These are phyloP conservation scores for Trichoderma sp. DNA, from an alignment of 2,329 filamentous ascomycete genomes.

Conservation along the genomic window DNA sequence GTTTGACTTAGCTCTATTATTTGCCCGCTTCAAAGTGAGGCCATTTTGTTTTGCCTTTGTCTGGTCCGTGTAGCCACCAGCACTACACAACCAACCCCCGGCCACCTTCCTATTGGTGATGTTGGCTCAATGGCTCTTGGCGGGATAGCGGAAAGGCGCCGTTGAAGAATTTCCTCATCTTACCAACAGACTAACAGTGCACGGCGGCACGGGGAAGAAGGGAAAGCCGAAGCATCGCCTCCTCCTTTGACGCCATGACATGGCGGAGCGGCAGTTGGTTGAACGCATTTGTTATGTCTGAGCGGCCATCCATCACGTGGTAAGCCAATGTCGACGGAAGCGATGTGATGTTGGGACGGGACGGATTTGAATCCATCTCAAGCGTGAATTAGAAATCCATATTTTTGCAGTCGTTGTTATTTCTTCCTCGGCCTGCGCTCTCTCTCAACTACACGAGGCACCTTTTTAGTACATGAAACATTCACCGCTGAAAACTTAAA, in stretches of 20 bases:
- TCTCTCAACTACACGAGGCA: background rate
- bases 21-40: background rate
- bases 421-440: background rate
- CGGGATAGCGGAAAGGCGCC: background rate
- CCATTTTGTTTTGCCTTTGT: background rate
- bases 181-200: background rate
- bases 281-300: background rate
- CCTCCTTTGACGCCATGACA: background rate
- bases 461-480: background rate
- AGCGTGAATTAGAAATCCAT: background rate
- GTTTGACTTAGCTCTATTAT: background rate
- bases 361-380: background rate
- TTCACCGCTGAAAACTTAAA: no score
- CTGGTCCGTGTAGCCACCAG: background rate
- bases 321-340: background rate
- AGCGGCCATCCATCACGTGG: background rate
- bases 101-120: background rate
- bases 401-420: background rate
- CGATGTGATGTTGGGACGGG: background rate
- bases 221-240: background rate
- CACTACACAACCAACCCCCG: background rate
- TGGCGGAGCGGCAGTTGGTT: background rate
- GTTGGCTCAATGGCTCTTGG: background rate
- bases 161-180: background rate
- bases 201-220: background rate